phyloP scores from a whole-genome alignment of 495 filamentous ascomycete species.

The Annulohypoxylon bovei region DNA sequence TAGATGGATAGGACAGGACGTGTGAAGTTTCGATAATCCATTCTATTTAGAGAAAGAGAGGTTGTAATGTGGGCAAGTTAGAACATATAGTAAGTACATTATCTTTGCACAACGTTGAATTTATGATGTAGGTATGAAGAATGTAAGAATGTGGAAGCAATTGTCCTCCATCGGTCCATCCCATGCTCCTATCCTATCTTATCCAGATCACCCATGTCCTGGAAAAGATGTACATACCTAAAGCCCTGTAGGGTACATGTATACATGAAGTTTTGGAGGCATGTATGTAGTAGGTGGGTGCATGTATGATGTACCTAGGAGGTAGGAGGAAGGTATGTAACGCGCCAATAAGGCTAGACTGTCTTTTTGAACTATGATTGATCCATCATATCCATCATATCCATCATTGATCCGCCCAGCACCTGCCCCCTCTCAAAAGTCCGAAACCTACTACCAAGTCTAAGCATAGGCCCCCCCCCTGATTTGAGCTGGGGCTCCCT shows the following conservation, averaged over 20 bases:
- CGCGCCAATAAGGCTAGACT: slow-evolving; percentile 38
- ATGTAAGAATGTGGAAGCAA: background rate
- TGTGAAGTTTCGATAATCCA: background rate
- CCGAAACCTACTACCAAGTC: slow-evolving; percentile 47
- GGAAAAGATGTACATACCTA: background rate
- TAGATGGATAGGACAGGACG: background rate
- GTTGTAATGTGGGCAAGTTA: background rate
- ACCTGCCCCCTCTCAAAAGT: slow-evolving; percentile 32
- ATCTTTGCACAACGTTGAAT: slow-evolving; percentile 5
- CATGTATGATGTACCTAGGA: background rate
- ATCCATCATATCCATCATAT: slow-evolving; percentile 6
- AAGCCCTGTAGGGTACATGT: background rate
- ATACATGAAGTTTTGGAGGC: slow-evolving; percentile 4
- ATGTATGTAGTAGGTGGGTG: background rate
- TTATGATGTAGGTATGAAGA: background rate
- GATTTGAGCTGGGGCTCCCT: slow-evolving; percentile 38
- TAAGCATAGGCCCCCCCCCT: slow-evolving; percentile 33
- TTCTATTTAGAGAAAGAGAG: background rate
- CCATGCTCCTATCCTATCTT: slow-evolving; percentile 26
- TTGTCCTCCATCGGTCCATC: slow-evolving; percentile 17
- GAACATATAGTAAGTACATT: slow-evolving; percentile 12
- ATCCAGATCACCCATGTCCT: slow-evolving; percentile 9
- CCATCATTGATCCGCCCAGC: slow-evolving; percentile 11
- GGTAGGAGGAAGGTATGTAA: slow-evolving; percentile 21
- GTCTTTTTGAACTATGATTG: slow-evolving; percentile 3